Evolutionary conservation across 495 filamentous ascomycete genomes (phyloP), one percentile per base, ranked within the genome.

Genomic region (Arthonia radiata): DNA sequence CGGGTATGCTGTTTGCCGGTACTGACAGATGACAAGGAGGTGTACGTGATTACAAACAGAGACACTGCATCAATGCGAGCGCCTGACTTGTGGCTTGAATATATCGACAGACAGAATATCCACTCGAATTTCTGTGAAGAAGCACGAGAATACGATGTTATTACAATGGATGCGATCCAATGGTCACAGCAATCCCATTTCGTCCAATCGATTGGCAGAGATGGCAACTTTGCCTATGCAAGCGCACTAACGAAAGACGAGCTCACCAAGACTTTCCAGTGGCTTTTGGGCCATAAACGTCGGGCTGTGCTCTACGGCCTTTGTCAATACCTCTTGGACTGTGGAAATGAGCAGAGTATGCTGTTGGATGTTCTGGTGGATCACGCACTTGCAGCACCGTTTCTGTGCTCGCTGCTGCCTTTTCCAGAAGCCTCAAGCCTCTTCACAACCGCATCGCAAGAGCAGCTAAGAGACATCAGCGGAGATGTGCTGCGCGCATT

Each of bases 11-110:
- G 5, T 15, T 26, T 7, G 19, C 31, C 12, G 12, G 19, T 32
- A 13, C 22, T 38, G 17, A 28, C 10, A 13, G n/a, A 17, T 13
- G 22, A 13, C 11, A 24, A 55, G 53, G 57, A 61, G 34, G 43
- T 61, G 1, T 60, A 61, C 29, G 50, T 59, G 5, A 62, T 61
- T 28, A 59, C 49, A 31, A 62, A 62, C 33, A 39, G 52, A 31
- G 57, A 62, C 28, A 33, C 49, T 25, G 32, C 42, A n/a, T 53
- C 54, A 0, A 42, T 59, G 30, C 41, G 40, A 4, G 36, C 37
- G 14, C 47, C 59, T n/a, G 57, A 62, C 35, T 42, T 50, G 4
- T 62, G 57, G 57, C 43, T 56, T 0, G 25, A 57, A 18, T 47
- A 42, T 28, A 36, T 61, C 19, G 53, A 59, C 29, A 59, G 56